Conservation (phyloP, 306 rosid genomes). For the Begonia loranthoides region DNA sequence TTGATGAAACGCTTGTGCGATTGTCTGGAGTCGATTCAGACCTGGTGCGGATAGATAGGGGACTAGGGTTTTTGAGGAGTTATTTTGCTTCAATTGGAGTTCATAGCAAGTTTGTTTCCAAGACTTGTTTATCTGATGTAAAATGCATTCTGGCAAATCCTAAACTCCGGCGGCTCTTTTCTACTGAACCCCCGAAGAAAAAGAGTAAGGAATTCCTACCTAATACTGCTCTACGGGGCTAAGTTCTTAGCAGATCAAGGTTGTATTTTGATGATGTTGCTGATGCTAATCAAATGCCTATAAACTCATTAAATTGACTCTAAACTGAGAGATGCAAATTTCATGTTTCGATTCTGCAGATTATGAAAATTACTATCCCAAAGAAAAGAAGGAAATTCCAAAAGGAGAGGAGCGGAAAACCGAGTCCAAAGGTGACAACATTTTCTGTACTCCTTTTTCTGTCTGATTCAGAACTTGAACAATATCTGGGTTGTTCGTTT, state of each 20-base stretch:
- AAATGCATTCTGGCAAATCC: conserved; percentile 43
- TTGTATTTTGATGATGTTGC: background rate
- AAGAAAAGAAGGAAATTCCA: conserved; percentile 17
- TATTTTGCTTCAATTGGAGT: conserved; percentile 34
- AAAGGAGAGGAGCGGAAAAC: conserved; percentile 19
- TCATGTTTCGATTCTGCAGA: conserved; percentile 7
- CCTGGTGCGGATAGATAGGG: conserved; percentile 32
- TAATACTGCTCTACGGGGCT: background rate
- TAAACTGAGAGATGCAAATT: background rate
- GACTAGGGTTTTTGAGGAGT: conserved; percentile 47
- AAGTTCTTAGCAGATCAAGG: background rate
- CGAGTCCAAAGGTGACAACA: conserved; percentile 19
- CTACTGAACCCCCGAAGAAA: conserved; percentile 75
- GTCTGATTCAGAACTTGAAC: too few species aligned
- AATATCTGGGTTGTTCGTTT: too few species aligned
- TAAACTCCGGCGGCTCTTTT: conserved; percentile 43
- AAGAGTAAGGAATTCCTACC: conserved; percentile 41
- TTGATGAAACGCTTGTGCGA: conserved; percentile 18
- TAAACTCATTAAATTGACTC: background rate
- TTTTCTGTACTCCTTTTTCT: background rate
- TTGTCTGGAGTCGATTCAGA: conserved; percentile 21
- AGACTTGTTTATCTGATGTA: conserved; percentile 27
- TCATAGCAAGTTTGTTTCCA: conserved; percentile 17
- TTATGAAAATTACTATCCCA: conserved; percentile 24
- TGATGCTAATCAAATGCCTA: background rate